These are phyloP conservation scores for Diaporthe citri DNA, from an alignment of 2,329 filamentous ascomycete species.

Conservation along the genomic window DNA sequence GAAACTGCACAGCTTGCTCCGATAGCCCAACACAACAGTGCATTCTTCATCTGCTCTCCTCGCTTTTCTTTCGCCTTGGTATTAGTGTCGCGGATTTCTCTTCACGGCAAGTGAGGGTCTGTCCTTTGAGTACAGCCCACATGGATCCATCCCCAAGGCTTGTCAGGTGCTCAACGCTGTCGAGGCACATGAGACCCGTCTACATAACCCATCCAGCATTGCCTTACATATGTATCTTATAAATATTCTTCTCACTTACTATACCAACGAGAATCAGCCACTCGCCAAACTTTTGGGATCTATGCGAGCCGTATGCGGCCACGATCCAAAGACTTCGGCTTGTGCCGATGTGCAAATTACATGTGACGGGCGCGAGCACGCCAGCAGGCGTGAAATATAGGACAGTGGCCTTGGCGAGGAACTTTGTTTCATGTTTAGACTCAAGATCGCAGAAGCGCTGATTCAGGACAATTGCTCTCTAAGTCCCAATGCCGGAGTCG, in stretches of 20 bases:
- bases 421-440: constrained; percentile 23
- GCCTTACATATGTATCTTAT: no score
- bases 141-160: no score
- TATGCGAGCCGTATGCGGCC: neutral
- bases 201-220: neutral
- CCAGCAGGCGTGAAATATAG: neutral
- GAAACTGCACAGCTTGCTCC: neutral
- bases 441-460: neutral
- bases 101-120: no score
- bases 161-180: no score
- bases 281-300: neutral
- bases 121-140: no score
- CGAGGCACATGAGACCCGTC: neutral
- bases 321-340: neutral
- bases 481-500: constrained; percentile 15
- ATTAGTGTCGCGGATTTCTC: neutral
- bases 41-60: no score
- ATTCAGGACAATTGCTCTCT: neutral
- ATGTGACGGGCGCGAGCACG: neutral
- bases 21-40: neutral
- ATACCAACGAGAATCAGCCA: neutral
- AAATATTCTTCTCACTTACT: neutral
- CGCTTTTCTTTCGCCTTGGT: no score
- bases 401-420: constrained; percentile 1
- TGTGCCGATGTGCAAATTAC: neutral